Evolutionary conservation across 192 early-diverging fungal species (phyloP).

Genomic region (Backusella westeae): DNA sequence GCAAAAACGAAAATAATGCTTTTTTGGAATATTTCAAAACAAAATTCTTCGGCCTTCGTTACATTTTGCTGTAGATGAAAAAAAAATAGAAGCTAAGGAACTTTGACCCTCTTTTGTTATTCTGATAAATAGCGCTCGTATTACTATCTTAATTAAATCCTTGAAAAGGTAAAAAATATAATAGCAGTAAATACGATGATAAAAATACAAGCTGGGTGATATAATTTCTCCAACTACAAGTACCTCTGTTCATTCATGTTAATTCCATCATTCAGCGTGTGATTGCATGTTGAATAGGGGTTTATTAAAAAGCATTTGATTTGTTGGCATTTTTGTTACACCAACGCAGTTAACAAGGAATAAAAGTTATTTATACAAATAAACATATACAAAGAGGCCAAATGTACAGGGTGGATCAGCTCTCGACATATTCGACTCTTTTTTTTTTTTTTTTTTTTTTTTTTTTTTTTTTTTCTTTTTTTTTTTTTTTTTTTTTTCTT

Average conservation of each 20-base stretch:
- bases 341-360: neutral
- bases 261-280: neutral
- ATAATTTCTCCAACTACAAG: neutral
- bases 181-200: neutral
- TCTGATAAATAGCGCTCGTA: neutral
- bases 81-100: neutral
- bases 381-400: neutral
- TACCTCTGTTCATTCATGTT: neutral
- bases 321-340: neutral
- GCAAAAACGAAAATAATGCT: neutral
- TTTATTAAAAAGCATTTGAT: conserved; percentile 1
- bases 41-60: neutral
- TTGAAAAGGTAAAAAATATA: neutral
- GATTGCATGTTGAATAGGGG: neutral
- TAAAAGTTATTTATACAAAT: neutral
- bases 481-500: neutral
- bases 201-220: neutral
- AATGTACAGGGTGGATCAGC: neutral
- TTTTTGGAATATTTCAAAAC: neutral
- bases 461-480: neutral
- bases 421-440: neutral
- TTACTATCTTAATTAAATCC: neutral
- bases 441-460: neutral
- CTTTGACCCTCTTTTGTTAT: neutral
- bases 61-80: neutral